These are phyloP conservation scores for Conticribra guillardii DNA, from an alignment of 108 stramenopile genomes.

Conservation along the genomic window DNA sequence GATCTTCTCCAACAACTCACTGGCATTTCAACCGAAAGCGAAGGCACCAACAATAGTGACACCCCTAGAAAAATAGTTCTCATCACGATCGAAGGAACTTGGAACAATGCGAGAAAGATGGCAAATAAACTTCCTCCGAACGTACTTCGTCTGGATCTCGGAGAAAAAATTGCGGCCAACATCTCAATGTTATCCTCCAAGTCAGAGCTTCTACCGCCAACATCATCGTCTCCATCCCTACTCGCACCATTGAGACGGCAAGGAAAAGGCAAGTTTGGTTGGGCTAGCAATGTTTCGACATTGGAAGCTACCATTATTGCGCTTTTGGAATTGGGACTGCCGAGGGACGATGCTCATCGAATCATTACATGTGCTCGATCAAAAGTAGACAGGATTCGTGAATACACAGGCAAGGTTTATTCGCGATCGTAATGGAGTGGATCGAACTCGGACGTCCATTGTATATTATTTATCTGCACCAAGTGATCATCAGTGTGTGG, in stretches of 20 bases:
- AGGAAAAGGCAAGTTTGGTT: conserved; percentile 29
- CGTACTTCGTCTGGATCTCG: conserved; percentile 38
- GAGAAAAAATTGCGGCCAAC: conserved; percentile 21
- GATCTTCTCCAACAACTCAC: conserved; percentile 10
- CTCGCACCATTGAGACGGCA: conserved; percentile 48
- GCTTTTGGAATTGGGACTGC: conserved; percentile 34
- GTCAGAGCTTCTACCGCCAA: not conserved
- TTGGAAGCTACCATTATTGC: conserved; percentile 41
- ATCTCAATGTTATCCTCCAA: not conserved
- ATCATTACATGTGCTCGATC: conserved; percentile 21
- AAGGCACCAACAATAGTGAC: not conserved
- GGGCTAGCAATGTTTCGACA: conserved; percentile 23
- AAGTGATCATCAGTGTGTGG: no score
- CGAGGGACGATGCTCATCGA: conserved; percentile 13
- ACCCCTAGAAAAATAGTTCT: conserved; percentile 15
- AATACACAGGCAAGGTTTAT: conserved; percentile 35
- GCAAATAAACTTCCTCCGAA: conserved; percentile 49
- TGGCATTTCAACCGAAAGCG: not conserved
- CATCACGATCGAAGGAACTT: conserved; percentile 56
- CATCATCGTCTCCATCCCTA: conserved; percentile 23
- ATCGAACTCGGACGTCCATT: no score
- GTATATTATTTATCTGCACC: no score
- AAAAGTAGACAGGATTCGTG: conserved; percentile 36
- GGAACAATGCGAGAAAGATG: conserved; percentile 59
- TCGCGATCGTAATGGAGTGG: not conserved